phyloP scores from a whole-genome alignment of 768 basidiomycete genomes.

The Pisolithus orientalis region DNA sequence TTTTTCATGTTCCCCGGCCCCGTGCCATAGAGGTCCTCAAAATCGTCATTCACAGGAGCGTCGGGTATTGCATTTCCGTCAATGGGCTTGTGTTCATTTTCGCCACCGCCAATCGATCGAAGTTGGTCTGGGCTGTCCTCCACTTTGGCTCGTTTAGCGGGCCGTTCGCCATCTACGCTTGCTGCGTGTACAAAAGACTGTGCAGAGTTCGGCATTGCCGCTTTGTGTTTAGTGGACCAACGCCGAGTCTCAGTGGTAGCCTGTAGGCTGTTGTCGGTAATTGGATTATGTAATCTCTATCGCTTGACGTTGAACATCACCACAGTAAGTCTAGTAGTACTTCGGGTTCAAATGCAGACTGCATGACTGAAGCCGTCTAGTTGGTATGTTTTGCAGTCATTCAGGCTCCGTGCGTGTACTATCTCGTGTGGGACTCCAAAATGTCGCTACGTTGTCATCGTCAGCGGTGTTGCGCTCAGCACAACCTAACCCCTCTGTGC shows the following conservation, averaged over 20 bases:
- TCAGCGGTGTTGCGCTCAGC: slow-evolving; percentile 22
- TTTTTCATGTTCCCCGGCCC: slow-evolving; percentile 17
- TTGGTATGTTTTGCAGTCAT: slow-evolving; percentile 18
- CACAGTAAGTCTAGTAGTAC: background rate
- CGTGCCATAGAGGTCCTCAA: slow-evolving; percentile 22
- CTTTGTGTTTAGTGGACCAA: slow-evolving; percentile 1
- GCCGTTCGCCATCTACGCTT: slow-evolving; percentile 18
- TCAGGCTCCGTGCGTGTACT: slow-evolving; percentile 21
- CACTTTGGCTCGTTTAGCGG: slow-evolving; percentile 24
- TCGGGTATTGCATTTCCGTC: slow-evolving; percentile 25
- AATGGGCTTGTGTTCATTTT: slow-evolving; percentile 10
- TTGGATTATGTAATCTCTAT: background rate
- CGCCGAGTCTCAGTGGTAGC: background rate
- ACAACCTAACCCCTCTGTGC: slow-evolving; percentile 53
- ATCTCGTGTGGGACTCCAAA: slow-evolving; percentile 18
- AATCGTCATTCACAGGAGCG: slow-evolving; percentile 17
- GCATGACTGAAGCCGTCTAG: background rate
- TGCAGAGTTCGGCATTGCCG: slow-evolving; percentile 9
- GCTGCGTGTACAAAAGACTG: slow-evolving; percentile 4
- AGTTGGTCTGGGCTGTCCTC: slow-evolving; percentile 6
- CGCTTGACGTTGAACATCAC: background rate
- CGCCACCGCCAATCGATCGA: slow-evolving; percentile 24
- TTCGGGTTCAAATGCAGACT: background rate
- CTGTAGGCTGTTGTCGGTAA: background rate
- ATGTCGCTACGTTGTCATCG: slow-evolving; percentile 24